phyloP scores from a whole-genome alignment of 352 stramenopile genomes.

The Pythium periplocum region DNA sequence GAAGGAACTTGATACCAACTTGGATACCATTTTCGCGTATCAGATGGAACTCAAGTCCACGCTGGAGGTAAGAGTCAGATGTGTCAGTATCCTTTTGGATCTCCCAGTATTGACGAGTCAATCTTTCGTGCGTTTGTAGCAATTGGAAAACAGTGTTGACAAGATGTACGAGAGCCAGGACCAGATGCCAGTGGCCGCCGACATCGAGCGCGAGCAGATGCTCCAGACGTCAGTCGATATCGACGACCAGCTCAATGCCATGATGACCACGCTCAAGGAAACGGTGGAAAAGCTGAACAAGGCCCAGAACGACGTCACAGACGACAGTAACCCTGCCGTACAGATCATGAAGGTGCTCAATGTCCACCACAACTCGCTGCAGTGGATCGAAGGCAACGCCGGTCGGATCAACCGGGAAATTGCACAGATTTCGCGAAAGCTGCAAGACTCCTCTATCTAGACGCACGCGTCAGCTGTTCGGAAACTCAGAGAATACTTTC shows the following conservation, averaged over 20 bases:
- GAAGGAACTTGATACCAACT: slow-evolving; percentile 81
- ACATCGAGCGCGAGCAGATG: slow-evolving; percentile 84
- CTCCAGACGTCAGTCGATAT: slow-evolving; percentile 84
- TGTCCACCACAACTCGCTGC: slow-evolving; percentile 84
- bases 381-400: slow-evolving; percentile 81
- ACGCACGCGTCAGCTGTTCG: background rate
- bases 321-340: slow-evolving; percentile 75
- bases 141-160: slow-evolving; percentile 86
- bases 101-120: slow-evolving; percentile 3
- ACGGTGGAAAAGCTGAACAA: slow-evolving; percentile 86
- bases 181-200: slow-evolving; percentile 77
- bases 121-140: slow-evolving; percentile 20
- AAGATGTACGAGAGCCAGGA: slow-evolving; percentile 87
- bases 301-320: slow-evolving; percentile 58
- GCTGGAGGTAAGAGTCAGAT: slow-evolving; percentile 46
- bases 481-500: no score
- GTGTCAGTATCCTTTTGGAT: slow-evolving; percentile 1
- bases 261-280: slow-evolving; percentile 84
- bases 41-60: slow-evolving; percentile 88
- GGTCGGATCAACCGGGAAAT: slow-evolving; percentile 63
- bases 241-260: slow-evolving; percentile 83
- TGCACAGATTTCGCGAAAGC: slow-evolving; percentile 53
- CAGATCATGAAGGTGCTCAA: slow-evolving; percentile 90
- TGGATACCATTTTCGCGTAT: slow-evolving; percentile 86
- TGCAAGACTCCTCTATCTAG: slow-evolving; percentile 65